Conservation (phyloP, 371 early-diverging fungal species). For the Haplosporangium sp. region DNA sequence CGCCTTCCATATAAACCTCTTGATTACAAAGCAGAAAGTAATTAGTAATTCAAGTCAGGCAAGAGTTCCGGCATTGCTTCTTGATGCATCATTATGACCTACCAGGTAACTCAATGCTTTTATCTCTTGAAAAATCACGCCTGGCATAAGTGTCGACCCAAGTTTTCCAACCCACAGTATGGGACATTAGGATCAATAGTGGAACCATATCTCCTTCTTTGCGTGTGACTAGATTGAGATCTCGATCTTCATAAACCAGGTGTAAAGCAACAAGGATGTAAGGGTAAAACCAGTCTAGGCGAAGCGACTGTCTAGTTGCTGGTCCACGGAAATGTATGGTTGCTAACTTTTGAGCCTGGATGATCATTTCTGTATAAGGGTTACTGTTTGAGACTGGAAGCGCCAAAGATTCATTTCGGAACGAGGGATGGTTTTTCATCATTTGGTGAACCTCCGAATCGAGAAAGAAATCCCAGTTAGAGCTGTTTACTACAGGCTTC, state of each 20-base stretch:
- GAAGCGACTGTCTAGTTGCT: slow-evolving; percentile 16
- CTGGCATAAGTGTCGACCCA: slow-evolving; percentile 65
- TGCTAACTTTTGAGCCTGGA: slow-evolving; percentile 37
- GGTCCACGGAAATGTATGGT: slow-evolving; percentile 37
- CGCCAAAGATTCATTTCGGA: slow-evolving; percentile 10
- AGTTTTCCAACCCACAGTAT: slow-evolving; percentile 54
- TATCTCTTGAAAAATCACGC: slow-evolving; percentile 22
- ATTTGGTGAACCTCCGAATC: slow-evolving; percentile 25
- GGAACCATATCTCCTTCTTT: slow-evolving; percentile 54
- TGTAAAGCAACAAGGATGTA: slow-evolving; percentile 64
- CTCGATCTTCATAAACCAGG: slow-evolving; percentile 74
- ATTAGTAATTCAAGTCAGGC: not conserved
- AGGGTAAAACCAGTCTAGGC: slow-evolving; percentile 54
- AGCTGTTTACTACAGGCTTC: slow-evolving; percentile 9
- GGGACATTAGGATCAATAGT: slow-evolving; percentile 62
- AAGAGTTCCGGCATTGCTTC: not conserved
- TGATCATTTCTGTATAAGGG: slow-evolving; percentile 26
- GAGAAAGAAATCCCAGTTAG: slow-evolving; percentile 36
- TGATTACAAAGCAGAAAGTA: not conserved
- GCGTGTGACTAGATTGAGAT: slow-evolving; percentile 57
- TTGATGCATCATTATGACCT: not conserved
- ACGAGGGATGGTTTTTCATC: slow-evolving; percentile 22
- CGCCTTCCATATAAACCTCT: slow-evolving; percentile 41
- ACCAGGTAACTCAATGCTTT: slow-evolving; percentile 26
- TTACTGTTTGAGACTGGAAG: slow-evolving; percentile 13